Conservation (phyloP, 1,284 basidiomycete genomes). For the Leccinum angustisporum region DNA sequence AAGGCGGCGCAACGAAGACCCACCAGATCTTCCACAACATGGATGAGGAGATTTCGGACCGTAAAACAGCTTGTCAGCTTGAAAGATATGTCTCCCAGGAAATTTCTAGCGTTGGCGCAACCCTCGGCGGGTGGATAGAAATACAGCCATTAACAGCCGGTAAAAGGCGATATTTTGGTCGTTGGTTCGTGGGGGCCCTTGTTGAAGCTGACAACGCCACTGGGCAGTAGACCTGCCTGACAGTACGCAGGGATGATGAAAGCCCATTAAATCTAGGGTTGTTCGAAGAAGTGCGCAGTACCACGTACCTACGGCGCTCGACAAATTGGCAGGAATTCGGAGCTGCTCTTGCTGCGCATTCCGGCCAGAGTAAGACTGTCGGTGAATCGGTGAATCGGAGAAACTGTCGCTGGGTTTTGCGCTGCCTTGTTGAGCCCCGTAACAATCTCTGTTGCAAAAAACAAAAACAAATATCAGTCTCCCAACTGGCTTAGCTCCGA, state of each 20-base stretch:
- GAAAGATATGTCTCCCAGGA: neutral
- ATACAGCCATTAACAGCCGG: neutral
- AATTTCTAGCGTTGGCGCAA: neutral
- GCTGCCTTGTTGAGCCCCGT: neutral
- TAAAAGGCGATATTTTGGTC: neutral
- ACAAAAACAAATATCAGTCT: slow-evolving; percentile 26
- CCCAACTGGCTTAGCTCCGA: slow-evolving; percentile 6
- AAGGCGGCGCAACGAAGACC: neutral
- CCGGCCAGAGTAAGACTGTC: slow-evolving; percentile 4
- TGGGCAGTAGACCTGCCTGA: slow-evolving; percentile 1
- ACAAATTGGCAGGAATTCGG: slow-evolving; percentile 1
- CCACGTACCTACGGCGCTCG: neutral
- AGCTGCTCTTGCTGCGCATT: slow-evolving; percentile 5
- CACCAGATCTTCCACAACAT: neutral
- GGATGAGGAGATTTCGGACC: neutral
- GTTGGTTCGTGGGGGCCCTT: neutral
- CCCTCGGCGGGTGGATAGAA: slow-evolving; percentile 1
- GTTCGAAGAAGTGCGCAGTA: neutral
- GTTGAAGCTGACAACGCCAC: slow-evolving; percentile 5
- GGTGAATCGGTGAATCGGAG: slow-evolving; percentile 25
- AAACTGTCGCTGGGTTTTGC: slow-evolving; percentile 27
- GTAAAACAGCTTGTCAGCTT: neutral
- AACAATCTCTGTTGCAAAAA: slow-evolving; percentile 11
- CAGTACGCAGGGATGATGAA: slow-evolving; percentile 2
- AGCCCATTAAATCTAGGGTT: neutral